Evolutionary conservation across 2,329 filamentous ascomycete genomes (phyloP), one percentile per base, ranked within the genome.

Genomic region (Chrysoporthe puriensis): DNA sequence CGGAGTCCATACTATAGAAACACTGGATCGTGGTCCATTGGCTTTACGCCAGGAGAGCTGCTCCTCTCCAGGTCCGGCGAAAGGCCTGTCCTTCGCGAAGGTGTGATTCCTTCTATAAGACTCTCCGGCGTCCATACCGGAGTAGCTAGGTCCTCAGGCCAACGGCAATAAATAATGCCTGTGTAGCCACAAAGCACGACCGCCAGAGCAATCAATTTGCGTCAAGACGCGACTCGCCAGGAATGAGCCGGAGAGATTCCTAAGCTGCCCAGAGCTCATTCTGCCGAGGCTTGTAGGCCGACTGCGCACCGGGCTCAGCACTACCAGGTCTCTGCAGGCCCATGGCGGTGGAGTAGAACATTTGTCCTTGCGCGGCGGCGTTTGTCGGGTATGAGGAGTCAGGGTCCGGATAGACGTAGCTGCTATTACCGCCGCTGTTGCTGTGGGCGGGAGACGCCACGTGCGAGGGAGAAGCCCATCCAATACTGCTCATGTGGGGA

Each of bases 391-490:
- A 90, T 36, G 88, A 87, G 36, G 67, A 63, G 73, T 97, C 93
- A 0, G 93, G 91, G 73, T 97, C 96, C 8, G 91, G 88, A 76
- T 96, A 97, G 70, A 92, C 89, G 71, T 93, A 94, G 59, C 68
- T 67, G 70, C 84, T 84, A 62, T 86, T 88, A 57, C 85, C 87
- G 57, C 82, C 80, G 43, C 79, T 82, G 59, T 68, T 70, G 73
- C 81, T 84, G 70, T 94, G 91, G 9, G 91, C 90, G 11, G 91
- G 88, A 72, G 93, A 88, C 32, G 60, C 68, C 71, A 88, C 87
- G 72, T 94, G 91, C 2, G 90, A 88, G 4, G 94, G 94, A 4
- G 94, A 96, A 72, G 93, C 91, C 94, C 95, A 97, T 65, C 92
- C 91, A 70, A 93, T 86, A 69, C 86, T 89, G 70, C 82, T 80